Evolutionary conservation across 2,329 filamentous ascomycete species (phyloP), one percentile per base, ranked within the genome.

Genomic region (Xylaria arbuscula): DNA sequence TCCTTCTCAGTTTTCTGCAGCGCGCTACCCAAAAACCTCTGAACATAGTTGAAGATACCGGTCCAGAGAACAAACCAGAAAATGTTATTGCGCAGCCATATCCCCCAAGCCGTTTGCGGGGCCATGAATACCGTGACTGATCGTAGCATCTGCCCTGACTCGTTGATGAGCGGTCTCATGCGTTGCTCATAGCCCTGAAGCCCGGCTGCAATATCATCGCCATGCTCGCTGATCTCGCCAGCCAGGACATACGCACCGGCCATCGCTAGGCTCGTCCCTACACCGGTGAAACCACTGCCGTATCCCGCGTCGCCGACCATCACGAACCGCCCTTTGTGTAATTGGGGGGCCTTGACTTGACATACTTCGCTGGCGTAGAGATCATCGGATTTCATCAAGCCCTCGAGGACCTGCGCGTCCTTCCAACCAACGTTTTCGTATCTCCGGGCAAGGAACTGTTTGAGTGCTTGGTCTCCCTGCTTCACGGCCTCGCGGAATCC

Each of bases 161-260:
- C 76, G 17, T 76, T 59, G 48, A 81, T 75, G 48, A 81, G 72
- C 4, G 80, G 79, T 47, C 75, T 75, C 75, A 83, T 80, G 17
- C 62, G 69, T 70, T 77, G 72, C 67, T 81, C 79, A 60, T 83
- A 83, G 2, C 72, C 76, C 48, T 48, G 64, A 4, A 82, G 73
- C 10, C 74, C 81, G 17, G 75, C 78, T 17, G 66, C 73, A 17
- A 82, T 36, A 70, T 81, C 72, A 22, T 70, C 70, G 10, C 38
- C 53, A 57, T 78, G 72, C 58, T 72, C 75, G 54, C 71, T 71
- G 34, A 83, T 72, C 73, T 83, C 83, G 5, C 84, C 83, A 0
- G 83, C 84, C 36, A 86, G 75, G 3, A 85, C 70, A 71, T 86
- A 85, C 1, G 81, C 84, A 6, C 79, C 78, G 2, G 80, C 73